Evolutionary conservation across 1,284 basidiomycete genomes (phyloP), one percentile per base, ranked within the genome.

Genomic region (Albatrellus sp.): DNA sequence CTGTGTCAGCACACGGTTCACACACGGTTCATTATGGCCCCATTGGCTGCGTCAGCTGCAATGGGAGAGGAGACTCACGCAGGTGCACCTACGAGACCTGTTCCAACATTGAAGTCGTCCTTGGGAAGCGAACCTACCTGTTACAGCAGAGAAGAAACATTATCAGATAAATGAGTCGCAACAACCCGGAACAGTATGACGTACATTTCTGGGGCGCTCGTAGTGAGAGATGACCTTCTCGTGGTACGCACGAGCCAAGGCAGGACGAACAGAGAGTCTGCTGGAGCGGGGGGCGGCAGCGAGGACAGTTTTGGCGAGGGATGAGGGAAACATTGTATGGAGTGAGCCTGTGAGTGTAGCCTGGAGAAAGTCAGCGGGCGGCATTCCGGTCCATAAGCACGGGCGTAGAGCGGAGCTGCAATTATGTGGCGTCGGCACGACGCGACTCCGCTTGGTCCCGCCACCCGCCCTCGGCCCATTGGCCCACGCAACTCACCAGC

Each of bases 11-110:
- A 2, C 38, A 31, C 38, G 44, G 32, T 10, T 29, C 17, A n/a
- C n/a, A n/a, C n/a, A n/a, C n/a, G n/a, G n/a, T n/a, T n/a, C n/a
- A n/a, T n/a, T n/a, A n/a, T n/a, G n/a, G n/a, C n/a, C n/a, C n/a
- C n/a, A n/a, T n/a, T n/a, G n/a, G n/a, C n/a, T n/a, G n/a, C n/a
- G n/a, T n/a, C n/a, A n/a, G n/a, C 34, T 35, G 13, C 34, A 35
- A 9, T 9, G 34, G 16, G 34, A 17, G 10, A 35, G 13, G 9
- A 17, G n/a, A 83, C 91, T 59, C 73, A 96, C 73, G 90, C 92
- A 62, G 94, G 94, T 46, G 96, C 96, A 46, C 96, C 96, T 42
- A 99, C 96, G 44, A 99, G 85, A 40, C 96, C 96, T 48, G 94
- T 97, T 34, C 96, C 96, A 47, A 99, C 92, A 63, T 96, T 81